Base-by-base conservation (phyloP, 148 eudicot genomes). In the Amaranthus palmeri region DNA sequence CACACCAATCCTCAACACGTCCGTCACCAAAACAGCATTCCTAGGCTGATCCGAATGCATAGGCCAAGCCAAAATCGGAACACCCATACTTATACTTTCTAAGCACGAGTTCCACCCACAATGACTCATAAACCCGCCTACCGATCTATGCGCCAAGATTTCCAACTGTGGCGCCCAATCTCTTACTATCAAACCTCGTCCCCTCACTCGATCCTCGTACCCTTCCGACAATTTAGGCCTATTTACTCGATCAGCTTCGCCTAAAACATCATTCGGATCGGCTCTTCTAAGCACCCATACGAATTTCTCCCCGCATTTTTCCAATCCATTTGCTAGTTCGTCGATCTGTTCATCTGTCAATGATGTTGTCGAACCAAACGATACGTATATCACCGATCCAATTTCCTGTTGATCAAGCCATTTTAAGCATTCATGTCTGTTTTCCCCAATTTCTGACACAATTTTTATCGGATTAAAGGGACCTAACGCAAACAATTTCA, bases 1-100 rank as follows among this genome's bases (percentile, higher is more conserved):
- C 5, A 80, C 0, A 0, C 88, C 90, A 50, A 80, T 59, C 25
- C 70, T 81, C 0, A 88, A 70, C 17, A 84, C 60, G 17, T 81
- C 69, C 0, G 83, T 83, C 10, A 88, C 56, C 1, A 88, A 36
- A 15, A 74, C 18, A 0, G 84, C 50, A 40, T 88, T 83, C 70
- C 69, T 81, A n/a, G 92, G 92, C 62, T 88, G 92, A 53, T 88
- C 93, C 0, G 88, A 83, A 54, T 85, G 88, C 85, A 86, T 88
- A 0, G 92, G 92, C 90, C 90, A 86, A 0, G 87, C 68, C 2
- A 73, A 77, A 4, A 88, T 69, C 0, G 92, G 88, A 49, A 88
- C 92, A 0, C 87, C 92, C 83, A 82, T 79, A 43, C 77, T 75
- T 0, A 86, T 71, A 42, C 90, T 83, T 55, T 88, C 92, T 55